Conservation (phyloP, 2,329 filamentous ascomycete genomes). For the Alternaria sp. region DNA sequence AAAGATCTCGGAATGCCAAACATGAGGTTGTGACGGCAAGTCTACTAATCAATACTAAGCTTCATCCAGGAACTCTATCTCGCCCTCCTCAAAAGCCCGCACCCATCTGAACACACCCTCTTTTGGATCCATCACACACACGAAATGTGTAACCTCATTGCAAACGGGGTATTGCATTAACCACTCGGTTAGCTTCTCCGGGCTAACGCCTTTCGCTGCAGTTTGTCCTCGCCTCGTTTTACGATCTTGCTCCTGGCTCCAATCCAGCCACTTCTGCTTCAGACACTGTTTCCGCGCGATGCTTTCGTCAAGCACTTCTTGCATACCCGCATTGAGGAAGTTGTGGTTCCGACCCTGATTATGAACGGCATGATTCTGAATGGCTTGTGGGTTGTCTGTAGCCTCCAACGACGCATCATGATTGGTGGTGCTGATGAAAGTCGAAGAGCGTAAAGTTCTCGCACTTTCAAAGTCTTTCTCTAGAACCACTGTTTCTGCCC, state of each 20-base stretch:
- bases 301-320: constrained; percentile 48
- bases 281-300: constrained; percentile 45
- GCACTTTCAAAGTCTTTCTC: constrained; percentile 65
- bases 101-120: constrained; percentile 60
- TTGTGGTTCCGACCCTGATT: constrained; percentile 16
- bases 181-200: constrained; percentile 58
- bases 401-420: constrained; percentile 54
- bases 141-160: constrained; percentile 68
- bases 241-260: constrained; percentile 22
- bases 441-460: constrained; percentile 54
- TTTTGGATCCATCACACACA: constrained; percentile 65
- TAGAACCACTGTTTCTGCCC: constrained; percentile 57
- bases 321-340: constrained; percentile 25
- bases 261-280: constrained; percentile 35
- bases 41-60: background rate
- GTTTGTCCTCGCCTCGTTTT: background rate
- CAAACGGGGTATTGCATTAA: constrained; percentile 62
- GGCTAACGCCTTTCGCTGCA: constrained; percentile 32
- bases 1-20: background rate
- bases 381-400: background rate
- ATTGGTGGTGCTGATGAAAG: constrained; percentile 67
- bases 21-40: background rate
- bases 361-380: constrained; percentile 17
- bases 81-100: constrained; percentile 23
- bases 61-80: constrained; percentile 6